Conservation (phyloP, 176 grass and related monocot species). For the Musa schizocarpa region DNA sequence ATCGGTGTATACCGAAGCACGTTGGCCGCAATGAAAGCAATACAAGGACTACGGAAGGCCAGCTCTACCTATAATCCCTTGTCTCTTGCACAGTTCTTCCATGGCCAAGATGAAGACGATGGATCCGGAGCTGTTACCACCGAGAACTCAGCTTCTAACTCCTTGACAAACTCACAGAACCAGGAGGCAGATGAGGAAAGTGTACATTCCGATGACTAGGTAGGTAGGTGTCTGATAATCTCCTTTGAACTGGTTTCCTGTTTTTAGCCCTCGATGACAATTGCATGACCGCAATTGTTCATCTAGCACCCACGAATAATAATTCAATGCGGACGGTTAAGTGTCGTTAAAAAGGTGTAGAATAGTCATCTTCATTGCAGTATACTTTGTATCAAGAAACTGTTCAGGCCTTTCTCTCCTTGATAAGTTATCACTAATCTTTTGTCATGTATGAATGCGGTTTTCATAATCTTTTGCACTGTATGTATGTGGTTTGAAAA, state of each 20-base stretch:
- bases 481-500: no score
- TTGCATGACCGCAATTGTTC: not conserved
- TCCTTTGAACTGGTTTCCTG: not conserved
- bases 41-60: slow-evolving; percentile 68
- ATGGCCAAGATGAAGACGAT: slow-evolving; percentile 52
- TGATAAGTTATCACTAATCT: not conserved
- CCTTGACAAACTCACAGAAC: slow-evolving; percentile 37
- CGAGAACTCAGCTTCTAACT: slow-evolving; percentile 46
- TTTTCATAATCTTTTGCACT: no score
- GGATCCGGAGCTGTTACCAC: slow-evolving; percentile 69
- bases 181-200: slow-evolving; percentile 47
- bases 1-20: slow-evolving; percentile 73
- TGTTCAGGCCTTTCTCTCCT: not conserved
- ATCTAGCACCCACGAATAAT: not conserved
- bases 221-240: not conserved
- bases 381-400: not conserved
- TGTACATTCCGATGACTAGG: slow-evolving; percentile 36
- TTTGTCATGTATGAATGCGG: no score
- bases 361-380: not conserved
- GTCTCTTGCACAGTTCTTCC: slow-evolving; percentile 74
- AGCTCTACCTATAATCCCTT: slow-evolving; percentile 87
- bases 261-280: not conserved
- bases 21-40: slow-evolving; percentile 70
- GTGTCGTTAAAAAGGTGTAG: not conserved
- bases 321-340: not conserved